Base-by-base conservation (phyloP, 192 early-diverging fungal species). In the Obelidium mucronatum region DNA sequence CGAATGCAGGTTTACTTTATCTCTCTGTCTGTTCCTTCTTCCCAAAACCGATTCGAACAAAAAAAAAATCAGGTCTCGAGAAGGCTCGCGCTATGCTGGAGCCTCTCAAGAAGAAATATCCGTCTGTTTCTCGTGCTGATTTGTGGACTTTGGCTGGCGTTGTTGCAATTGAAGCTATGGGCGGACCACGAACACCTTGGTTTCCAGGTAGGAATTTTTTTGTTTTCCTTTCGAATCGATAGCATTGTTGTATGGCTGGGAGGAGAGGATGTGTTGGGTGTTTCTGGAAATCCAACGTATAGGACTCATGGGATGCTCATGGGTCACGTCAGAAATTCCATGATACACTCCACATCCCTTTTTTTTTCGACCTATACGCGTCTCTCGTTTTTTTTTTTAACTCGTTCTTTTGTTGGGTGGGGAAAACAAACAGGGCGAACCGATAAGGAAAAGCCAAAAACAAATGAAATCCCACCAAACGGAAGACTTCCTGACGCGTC, bases 131-230 rank as follows among this genome's bases (percentile, higher is more conserved):
- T 35, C 90, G 93, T 78, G 91, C 89, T 42, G 92, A 93, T 82
- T 79, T 93, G 71, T 93, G 92, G 92, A 92, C 92, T 40, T 76
- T 93, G 28, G 91, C 91, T 37, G 92, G 91, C 39, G 85, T 84
- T 63, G 84, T 87, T 52, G 91, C 91, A 24, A 83, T 93, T 79
- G 86, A 93, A 75, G 77, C 75, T 22, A 92, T 93, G 87, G 88
- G 86, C 67, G 92, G 92, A 1, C 92, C 92, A 66, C 72, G 74
- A 26, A 85, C 91, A 48, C 80, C 81, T n/a, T 93, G 92, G 91
- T 85, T 81, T 60, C 76, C 82, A 63, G 88, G 86, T 80, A 39
- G 8, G 55, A 8, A 61, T 30, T 8, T 31, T 54, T 1, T 22
- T 24, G 40, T 19, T 4, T 2, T 6, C 62, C n/a, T n/a, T n/a